Evolutionary conservation across 192 early-diverging fungal species (phyloP), one percentile per base, ranked within the genome.

Genomic region (Backusella westeae): DNA sequence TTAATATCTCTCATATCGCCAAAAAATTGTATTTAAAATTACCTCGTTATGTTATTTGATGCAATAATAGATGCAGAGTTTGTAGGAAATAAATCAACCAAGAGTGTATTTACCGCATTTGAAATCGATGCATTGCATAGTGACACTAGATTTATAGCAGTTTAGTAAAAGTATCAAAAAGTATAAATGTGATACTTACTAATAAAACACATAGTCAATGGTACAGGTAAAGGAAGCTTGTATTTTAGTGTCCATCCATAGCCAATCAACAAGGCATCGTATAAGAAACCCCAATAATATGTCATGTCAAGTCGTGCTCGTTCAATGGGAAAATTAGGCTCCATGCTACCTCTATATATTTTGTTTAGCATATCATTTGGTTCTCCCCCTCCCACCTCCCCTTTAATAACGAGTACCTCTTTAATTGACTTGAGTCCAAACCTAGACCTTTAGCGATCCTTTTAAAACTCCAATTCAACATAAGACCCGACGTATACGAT

Each of bases 241-340:
- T 44, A 34, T 15, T 67, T 14, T n/a, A 75, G 19, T 26, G 67
- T 56, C 74, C 74, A 80, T 0, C 78, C 78, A 36, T 80, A 80
- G 0, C 34, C 35, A 52, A 75, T 53, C 15, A 75, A n/a, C 26
- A 72, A 3, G 2, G 34, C 14, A 26, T 75, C 71, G 38, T 72
- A 72, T 15, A 76, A 9, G 0, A 72, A 9, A 34, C 49, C 70
- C 39, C 75, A 23, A 4, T 72, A 44, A 72, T 75, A 77, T 17
- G 63, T 36, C 59, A 44, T 35, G 0, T 72, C 70, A 26, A 81
- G 63, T 29, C 75, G 65, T 23, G 67, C 79, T 36, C 73, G 39
- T 44, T 81, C 71, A 1, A 81, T 19, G 6, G 71, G 67, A 17
- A 74, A 71, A 34, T 69, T 46, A 14, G 67, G 36, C 29, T 66